Conservation (phyloP, 257 asterid genomes). For the Orobanche coerulescens region DNA sequence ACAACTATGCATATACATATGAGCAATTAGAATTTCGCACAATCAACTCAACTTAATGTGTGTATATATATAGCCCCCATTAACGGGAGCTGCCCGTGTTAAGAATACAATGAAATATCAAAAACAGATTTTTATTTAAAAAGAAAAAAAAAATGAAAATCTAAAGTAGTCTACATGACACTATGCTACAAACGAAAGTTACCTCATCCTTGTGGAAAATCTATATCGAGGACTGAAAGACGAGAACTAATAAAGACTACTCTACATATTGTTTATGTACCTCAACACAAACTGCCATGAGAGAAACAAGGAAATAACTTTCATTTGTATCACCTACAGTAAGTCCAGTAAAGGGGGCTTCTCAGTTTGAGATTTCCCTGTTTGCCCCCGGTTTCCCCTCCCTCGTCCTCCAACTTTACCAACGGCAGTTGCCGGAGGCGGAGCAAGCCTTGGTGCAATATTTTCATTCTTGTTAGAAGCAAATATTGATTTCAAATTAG, state of each 20-base stretch:
- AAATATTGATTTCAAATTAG: conserved; percentile 73
- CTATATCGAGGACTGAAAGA: conserved; percentile 24
- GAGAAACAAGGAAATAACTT: not conserved
- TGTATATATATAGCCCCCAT: too few species aligned
- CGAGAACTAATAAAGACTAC: not conserved
- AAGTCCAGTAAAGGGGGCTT: conserved; percentile 77
- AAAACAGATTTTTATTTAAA: too few species aligned
- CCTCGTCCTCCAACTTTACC: conserved; percentile 92
- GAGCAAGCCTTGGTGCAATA: conserved; percentile 78
- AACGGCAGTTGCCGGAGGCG: conserved; percentile 77
- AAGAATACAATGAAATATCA: not conserved
- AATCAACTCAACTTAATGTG: too few species aligned
- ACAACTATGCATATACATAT: too few species aligned
- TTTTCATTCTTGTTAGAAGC: conserved; percentile 61
- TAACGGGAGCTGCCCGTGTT: not conserved
- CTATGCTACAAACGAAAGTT: not conserved
- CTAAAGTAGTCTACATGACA: not conserved
- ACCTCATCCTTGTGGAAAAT: not conserved
- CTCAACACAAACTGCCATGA: conserved; percentile 10
- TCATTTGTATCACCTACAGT: conserved; percentile 38
- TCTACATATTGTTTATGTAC: conserved; percentile 21
- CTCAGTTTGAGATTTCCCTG: conserved; percentile 30
- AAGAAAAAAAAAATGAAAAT: not conserved
- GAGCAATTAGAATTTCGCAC: too few species aligned
- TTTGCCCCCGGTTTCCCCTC: conserved; percentile 62